Evolutionary conservation across 192 early-diverging fungal genomes (phyloP).

Genomic region (Backusella liffmaniae): DNA sequence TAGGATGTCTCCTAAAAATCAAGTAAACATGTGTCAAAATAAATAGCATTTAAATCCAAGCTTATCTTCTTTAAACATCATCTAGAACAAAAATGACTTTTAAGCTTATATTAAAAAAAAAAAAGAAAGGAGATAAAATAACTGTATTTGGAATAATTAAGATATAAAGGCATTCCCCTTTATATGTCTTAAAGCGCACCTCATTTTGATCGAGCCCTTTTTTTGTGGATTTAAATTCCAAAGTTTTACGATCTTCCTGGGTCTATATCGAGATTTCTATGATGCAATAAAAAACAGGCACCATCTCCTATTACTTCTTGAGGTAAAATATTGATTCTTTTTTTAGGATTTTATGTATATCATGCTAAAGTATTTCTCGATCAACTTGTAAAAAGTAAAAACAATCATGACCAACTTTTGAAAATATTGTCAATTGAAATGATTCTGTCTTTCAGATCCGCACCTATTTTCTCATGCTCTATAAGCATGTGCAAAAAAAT

Average conservation of each 20-base stretch:
- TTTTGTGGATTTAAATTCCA: not conserved
- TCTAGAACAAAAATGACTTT: not conserved
- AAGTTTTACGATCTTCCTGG: not conserved
- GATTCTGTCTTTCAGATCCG: not conserved
- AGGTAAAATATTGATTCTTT: not conserved
- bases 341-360: too few species aligned
- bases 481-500: not conserved
- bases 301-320: not conserved
- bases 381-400: not conserved
- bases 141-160: not conserved
- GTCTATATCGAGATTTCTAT: not conserved
- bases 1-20: not conserved
- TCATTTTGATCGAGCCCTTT: not conserved
- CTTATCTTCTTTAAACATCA: not conserved
- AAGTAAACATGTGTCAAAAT: not conserved
- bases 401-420: not conserved
- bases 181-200: not conserved
- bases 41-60: not conserved
- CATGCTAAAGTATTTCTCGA: not conserved
- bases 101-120: not conserved
- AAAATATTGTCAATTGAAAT: not conserved
- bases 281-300: too few species aligned
- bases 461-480: not conserved
- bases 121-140: not conserved
- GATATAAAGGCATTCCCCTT: not conserved